Evolutionary conservation across 1,139 yeast species (phyloP).

Genomic region (Dujonia santamariae): DNA sequence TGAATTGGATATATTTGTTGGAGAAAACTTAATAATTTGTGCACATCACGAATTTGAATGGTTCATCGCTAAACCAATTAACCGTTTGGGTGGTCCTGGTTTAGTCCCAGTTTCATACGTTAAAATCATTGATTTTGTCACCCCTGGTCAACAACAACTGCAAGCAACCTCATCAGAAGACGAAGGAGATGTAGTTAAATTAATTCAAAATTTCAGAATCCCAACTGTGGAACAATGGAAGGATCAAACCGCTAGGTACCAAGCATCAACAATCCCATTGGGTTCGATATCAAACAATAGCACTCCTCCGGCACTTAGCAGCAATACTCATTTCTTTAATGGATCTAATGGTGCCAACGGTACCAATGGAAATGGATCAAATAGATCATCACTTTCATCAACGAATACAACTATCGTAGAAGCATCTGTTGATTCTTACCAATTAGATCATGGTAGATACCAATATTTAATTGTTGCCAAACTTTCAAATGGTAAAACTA

Average conservation of each 20-base stretch:
- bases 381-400: constrained; percentile 34
- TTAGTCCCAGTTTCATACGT: constrained; percentile 90
- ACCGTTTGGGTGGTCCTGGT: constrained; percentile 95
- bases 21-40: constrained; percentile 87
- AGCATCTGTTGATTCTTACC: constrained; percentile 79
- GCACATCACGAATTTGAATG: constrained; percentile 96
- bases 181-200: constrained; percentile 23
- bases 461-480: constrained; percentile 80
- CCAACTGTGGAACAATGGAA: constrained; percentile 98
- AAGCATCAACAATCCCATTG: constrained; percentile 84
- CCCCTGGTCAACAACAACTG: too few relatives aligned
- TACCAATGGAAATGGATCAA: constrained; percentile 15
- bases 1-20: constrained; percentile 79
- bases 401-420: constrained; percentile 41
- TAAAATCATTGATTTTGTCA: constrained; percentile 73
- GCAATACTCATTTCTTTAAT: constrained; percentile 42
- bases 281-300: constrained; percentile 42
- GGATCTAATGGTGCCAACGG: constrained; percentile 12
- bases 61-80: constrained; percentile 97
- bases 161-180: constrained; percentile 22
- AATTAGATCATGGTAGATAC: constrained; percentile 81
- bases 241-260: constrained; percentile 82
- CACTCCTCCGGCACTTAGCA: constrained; percentile 25
- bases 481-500: constrained; percentile 62
- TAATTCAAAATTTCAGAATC: constrained; percentile 59